phyloP scores from a whole-genome alignment of 192 early-diverging fungal genomes.

The Coemansia pectinata region DNA sequence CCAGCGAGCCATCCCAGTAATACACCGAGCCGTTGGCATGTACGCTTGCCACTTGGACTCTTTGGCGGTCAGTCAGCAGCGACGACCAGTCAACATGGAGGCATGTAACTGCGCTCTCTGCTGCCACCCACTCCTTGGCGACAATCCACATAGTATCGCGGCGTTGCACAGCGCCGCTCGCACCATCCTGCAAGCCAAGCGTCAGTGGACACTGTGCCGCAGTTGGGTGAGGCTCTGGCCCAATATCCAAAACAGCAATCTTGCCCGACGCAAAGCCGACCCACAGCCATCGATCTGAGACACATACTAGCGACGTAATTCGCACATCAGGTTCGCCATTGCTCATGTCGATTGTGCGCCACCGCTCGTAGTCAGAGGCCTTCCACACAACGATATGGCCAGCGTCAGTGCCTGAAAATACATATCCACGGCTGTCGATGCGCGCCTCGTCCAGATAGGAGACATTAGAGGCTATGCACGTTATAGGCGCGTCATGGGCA shows the following conservation, averaged over 20 bases:
- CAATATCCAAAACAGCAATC: conserved; percentile 35
- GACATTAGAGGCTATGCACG: conserved; percentile 44
- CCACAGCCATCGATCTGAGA: conserved; percentile 45
- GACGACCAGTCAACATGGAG: conserved; percentile 50
- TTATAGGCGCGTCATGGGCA: conserved; percentile 34
- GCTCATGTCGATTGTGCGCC: conserved; percentile 50
- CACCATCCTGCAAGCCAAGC: conserved; percentile 10
- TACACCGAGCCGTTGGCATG: conserved; percentile 47
- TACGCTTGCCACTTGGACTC: conserved; percentile 45
- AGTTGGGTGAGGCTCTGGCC: conserved; percentile 9
- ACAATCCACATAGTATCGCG: conserved; percentile 34
- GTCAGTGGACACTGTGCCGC: conserved; percentile 14
- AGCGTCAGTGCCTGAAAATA: conserved; percentile 46
- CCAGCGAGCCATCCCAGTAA: conserved; percentile 53
- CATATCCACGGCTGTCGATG: conserved; percentile 28
- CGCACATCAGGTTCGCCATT: conserved; percentile 29
- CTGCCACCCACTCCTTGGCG: conserved; percentile 43
- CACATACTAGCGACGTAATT: conserved; percentile 44
- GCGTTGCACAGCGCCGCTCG: not conserved
- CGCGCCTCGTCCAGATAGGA: conserved; percentile 21
- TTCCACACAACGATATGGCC: conserved; percentile 47
- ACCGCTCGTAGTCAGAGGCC: conserved; percentile 29
- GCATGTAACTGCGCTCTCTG: conserved; percentile 21
- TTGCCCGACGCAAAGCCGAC: conserved; percentile 42
- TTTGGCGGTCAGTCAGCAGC: conserved; percentile 30